A percentile compares a stretch with the other conserved stretches of the same genome.
These are phyloP conservation scores for Phytophthora constricta DNA, from an alignment of 352 stramenopile genomes.

Conservation along the genomic window DNA sequence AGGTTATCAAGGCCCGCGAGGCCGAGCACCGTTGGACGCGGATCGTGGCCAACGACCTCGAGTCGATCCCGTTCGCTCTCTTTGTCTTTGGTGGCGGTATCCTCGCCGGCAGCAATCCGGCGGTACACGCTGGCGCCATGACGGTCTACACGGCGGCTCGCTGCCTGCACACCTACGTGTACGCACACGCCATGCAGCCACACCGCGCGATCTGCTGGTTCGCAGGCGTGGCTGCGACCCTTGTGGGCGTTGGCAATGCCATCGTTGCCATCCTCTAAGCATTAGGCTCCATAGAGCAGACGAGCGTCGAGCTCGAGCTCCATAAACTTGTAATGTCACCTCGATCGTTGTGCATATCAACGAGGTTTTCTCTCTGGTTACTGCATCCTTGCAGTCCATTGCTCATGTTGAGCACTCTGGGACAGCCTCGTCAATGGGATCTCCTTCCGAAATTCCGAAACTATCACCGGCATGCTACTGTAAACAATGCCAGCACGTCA, in stretches of 20 bases:
- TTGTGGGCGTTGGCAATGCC: constrained; percentile 19
- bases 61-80: constrained; percentile 60
- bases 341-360: too few species aligned
- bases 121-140: constrained; percentile 40
- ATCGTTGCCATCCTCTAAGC: constrained; percentile 17
- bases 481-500: constrained; percentile 1
- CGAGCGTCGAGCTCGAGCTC: too few species aligned
- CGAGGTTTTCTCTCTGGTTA: too few species aligned
- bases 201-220: constrained; percentile 36
- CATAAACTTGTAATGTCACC: neutral
- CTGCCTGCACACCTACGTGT: constrained; percentile 43
- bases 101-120: constrained; percentile 39
- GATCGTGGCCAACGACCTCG: constrained; percentile 61
- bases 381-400: too few species aligned
- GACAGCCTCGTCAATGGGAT: too few species aligned
- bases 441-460: neutral
- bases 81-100: constrained; percentile 49
- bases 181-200: constrained; percentile 39
- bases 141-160: constrained; percentile 36
- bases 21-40: constrained; percentile 48
- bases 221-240: constrained; percentile 14
- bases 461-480: too few species aligned
- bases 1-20: constrained; percentile 31
- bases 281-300: neutral
- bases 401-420: too few species aligned